Conservation (phyloP, 2,329 filamentous ascomycete species). For the Drechmeria coniospora region DNA sequence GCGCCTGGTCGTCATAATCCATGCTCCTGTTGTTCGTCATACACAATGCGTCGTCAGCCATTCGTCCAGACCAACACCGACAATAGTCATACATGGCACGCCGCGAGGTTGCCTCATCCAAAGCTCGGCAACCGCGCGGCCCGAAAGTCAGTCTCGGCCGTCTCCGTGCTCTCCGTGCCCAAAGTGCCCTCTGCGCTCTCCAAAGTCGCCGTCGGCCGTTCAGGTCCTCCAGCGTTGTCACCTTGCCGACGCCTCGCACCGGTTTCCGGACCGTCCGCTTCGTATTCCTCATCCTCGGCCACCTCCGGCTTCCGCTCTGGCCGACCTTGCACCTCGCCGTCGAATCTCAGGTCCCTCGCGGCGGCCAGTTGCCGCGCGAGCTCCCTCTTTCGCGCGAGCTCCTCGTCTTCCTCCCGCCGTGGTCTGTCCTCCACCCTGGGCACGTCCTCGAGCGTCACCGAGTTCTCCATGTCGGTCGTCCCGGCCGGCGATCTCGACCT, state of each 20-base stretch:
- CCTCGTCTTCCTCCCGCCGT: conserved; percentile 35
- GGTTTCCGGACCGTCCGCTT: too few relatives aligned
- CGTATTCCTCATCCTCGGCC: conserved; percentile 16
- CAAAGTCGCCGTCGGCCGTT: too few relatives aligned
- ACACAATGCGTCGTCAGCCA: too few relatives aligned
- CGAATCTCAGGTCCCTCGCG: conserved; percentile 27
- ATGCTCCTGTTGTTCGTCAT: too few relatives aligned
- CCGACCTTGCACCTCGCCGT: conserved; percentile 3
- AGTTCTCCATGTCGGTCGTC: conserved; percentile 21
- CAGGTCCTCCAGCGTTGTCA: too few relatives aligned
- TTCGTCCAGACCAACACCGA: too few relatives aligned
- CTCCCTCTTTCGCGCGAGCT: conserved; percentile 34
- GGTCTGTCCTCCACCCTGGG: conserved; percentile 36
- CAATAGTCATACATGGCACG: too few relatives aligned
- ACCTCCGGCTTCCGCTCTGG: conserved; percentile 12
- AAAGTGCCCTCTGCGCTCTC: too few relatives aligned
- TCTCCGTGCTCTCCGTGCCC: not conserved
- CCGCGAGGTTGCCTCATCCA: too few relatives aligned
- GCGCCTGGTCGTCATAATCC: too few relatives aligned
- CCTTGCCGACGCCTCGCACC: too few relatives aligned
- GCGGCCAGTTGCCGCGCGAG: conserved; percentile 36
- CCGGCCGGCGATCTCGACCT: conserved; percentile 14
- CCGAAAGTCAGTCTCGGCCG: conserved; percentile 26
- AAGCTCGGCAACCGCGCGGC: conserved; percentile 45
- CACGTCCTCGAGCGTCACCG: conserved; percentile 35